Evolutionary conservation across 768 basidiomycete species (phyloP), one percentile per base, ranked within the genome.

Genomic region (Podaxis sp.): DNA sequence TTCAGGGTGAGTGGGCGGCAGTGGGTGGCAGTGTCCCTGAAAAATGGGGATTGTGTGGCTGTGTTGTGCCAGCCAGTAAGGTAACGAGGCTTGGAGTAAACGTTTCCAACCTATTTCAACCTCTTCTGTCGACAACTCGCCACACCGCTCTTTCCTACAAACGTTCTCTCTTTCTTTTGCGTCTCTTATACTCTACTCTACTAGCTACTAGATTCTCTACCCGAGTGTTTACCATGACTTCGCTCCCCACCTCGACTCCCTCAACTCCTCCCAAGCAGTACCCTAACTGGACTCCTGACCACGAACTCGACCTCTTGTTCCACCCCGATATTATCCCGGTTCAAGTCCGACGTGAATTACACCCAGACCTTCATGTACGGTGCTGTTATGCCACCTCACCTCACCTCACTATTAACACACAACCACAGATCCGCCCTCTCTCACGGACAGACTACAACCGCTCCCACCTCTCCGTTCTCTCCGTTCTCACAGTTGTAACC

Each of bases 401-500:
- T n/a, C 18, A 50, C 23, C 21, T 1, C 21, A 21, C 21, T 21
- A 1, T 21, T 21, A 21, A 3, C 4, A 13, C 50, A 64, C 14
- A 23, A 23, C 23, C 63, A 16, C 59, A 97, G 95, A 85, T 98
- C 23, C 93, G 97, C 52, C 97, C 97, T 0, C 81, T 99, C 18
- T 86, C 93, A 0, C 85, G 86, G 23, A 86, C 89, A 5, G 97
- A 99, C 79, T 84, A 94, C 75, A 68, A 69, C 4, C 85, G 93
- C 36, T 88, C 88, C 3, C 94, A 98, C 72, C 85, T 98, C 64
- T 71, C 81, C n/a, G 85, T 97, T 25, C 88, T 98, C 66, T 78
- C 80, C 6, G 85, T 97, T 28, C 86, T 99, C 63, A 82, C 82
- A 3, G 83, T 89, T 28, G 83, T 95, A 40, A 84, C 94, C 10